These are phyloP conservation scores for Rhynchospora breviuscula DNA, from an alignment of 176 grass and related monocot species.

Conservation along the genomic window DNA sequence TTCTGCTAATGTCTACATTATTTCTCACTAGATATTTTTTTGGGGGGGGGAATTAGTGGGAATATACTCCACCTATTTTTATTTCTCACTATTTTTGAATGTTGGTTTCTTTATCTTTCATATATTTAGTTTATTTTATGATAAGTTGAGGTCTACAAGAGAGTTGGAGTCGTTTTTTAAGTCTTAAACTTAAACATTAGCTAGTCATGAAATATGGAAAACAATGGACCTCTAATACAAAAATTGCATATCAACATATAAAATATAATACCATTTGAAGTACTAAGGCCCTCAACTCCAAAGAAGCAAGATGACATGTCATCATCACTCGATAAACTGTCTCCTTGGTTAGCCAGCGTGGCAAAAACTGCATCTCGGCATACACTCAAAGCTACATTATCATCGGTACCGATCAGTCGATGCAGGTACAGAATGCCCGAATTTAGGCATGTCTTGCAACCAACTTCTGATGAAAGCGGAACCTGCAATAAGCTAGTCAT, in stretches of 20 bases:
- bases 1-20: too few relatives aligned
- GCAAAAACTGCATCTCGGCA: slow-evolving; percentile 86
- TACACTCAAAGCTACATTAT: slow-evolving; percentile 79
- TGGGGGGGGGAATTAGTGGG: too few relatives aligned
- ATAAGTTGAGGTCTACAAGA: background rate
- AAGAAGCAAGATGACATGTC: slow-evolving; percentile 88
- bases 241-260: slow-evolving; percentile 39
- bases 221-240: background rate
- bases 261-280: slow-evolving; percentile 27
- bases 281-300: slow-evolving; percentile 66
- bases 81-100: too few relatives aligned
- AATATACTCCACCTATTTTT: too few relatives aligned
- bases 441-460: slow-evolving; percentile 96
- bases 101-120: background rate
- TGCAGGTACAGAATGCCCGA: slow-evolving; percentile 81
- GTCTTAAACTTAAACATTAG: background rate
- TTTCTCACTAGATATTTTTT: too few relatives aligned
- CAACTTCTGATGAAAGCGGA: slow-evolving; percentile 64
- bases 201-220: background rate
- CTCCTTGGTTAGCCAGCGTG: slow-evolving; percentile 64
- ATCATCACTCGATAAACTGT: slow-evolving; percentile 41
- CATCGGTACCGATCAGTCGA: slow-evolving; percentile 58
- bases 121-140: background rate
- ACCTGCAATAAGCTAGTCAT: slow-evolving; percentile 19
- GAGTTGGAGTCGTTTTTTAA: background rate